Percentiles rank a stretch among this genome's conserved stretches.
phyloP scores from a whole-genome alignment of 139 green algal species.

The Klebsormidium nitens region DNA sequence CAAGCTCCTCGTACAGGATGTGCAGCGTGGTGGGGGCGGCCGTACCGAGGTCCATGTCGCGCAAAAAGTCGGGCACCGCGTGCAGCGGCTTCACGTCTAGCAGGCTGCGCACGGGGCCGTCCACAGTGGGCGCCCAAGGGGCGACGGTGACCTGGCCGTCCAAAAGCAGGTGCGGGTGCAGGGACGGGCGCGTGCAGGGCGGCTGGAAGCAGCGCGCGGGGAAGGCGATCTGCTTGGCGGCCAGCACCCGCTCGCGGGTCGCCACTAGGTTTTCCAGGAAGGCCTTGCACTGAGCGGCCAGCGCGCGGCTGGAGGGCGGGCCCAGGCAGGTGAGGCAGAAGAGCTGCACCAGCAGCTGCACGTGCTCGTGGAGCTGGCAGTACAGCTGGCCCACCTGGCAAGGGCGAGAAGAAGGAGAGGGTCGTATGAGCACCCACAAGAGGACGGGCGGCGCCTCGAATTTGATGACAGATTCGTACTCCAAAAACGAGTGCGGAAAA shows the following conservation, averaged over 20 bases:
- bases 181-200: not conserved
- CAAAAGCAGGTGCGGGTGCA: not conserved
- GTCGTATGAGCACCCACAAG: too few relatives aligned
- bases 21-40: too few relatives aligned
- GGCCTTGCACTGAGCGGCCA: not conserved
- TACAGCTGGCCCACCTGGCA: constrained; percentile 28
- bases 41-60: not conserved
- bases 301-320: too few relatives aligned
- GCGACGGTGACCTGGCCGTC: not conserved
- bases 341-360: constrained; percentile 32
- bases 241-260: not conserved
- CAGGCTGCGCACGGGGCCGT: constrained; percentile 9
- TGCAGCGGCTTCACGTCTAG: constrained; percentile 12
- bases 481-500: too few relatives aligned
- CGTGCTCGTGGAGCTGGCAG: constrained; percentile 22
- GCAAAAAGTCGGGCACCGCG: not conserved
- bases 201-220: constrained; percentile 14
- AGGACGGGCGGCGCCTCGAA: too few relatives aligned
- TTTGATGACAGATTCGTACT: too few relatives aligned
- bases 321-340: too few relatives aligned
- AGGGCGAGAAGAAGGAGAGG: too few relatives aligned
- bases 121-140: constrained; percentile 8
- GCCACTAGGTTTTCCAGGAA: not conserved
- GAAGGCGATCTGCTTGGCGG: constrained; percentile 13
- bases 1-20: too few relatives aligned